Percentiles rank a stretch among this genome's conserved stretches.
Conservation (phyloP, 164 flowering plant species). For the Vitis amurensis region DNA sequence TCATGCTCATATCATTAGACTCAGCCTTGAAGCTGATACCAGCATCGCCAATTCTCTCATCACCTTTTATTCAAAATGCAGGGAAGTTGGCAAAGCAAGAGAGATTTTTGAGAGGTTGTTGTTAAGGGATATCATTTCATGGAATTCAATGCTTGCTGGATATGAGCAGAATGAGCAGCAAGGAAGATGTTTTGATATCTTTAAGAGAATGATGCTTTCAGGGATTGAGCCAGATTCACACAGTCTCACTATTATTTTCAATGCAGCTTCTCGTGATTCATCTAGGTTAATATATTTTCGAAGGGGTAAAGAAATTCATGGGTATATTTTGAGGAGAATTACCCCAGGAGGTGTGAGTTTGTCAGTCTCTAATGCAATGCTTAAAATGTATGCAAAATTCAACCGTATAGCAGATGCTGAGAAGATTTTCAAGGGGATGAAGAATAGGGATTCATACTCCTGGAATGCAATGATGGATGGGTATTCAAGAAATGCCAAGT, state of each 20-base stretch:
- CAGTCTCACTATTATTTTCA: conserved; percentile 27
- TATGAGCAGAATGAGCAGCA: conserved; percentile 26
- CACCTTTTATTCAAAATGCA: conserved; percentile 36
- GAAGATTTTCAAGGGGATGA: conserved; percentile 23
- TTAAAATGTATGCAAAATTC: conserved; percentile 33
- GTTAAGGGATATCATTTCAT: conserved; percentile 27
- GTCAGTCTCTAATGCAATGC: conserved; percentile 25
- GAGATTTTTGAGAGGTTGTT: conserved; percentile 23
- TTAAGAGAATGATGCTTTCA: conserved; percentile 19
- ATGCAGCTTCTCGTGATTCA: conserved; percentile 19
- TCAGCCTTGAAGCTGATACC: conserved; percentile 23
- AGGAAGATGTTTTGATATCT: conserved; percentile 24
- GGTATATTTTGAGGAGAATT: conserved; percentile 25
- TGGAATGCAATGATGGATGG: conserved; percentile 46
- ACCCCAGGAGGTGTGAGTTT: background rate
- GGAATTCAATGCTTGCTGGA: conserved; percentile 39
- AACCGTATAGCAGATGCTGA: conserved; percentile 18
- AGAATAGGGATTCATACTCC: conserved; percentile 27
- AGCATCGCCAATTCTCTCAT: conserved; percentile 33
- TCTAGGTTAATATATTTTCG: conserved; percentile 9
- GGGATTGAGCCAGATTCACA: conserved; percentile 31
- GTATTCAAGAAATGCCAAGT: conserved; percentile 25
- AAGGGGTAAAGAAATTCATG: conserved; percentile 30
- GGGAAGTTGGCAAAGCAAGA: conserved; percentile 19
- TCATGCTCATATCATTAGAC: conserved; percentile 26